Evolutionary conservation across 2,329 filamentous ascomycete genomes (phyloP).

Genomic region (Zymoseptoria tritici): DNA sequence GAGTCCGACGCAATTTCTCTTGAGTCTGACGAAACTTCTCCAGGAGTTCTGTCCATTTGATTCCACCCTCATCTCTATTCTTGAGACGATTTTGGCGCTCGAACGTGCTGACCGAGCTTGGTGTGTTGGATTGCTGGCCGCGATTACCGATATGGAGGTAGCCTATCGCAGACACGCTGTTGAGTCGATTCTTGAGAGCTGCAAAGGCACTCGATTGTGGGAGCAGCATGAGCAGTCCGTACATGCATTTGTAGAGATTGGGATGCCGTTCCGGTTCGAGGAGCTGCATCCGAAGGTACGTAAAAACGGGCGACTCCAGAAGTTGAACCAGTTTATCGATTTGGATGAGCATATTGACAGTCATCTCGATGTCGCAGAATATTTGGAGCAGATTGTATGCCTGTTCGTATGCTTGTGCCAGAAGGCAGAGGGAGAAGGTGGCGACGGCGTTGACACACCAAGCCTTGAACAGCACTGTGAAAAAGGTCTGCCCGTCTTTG

Average conservation of each 20-base stretch:
- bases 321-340: constrained; percentile 97
- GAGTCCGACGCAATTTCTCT: constrained; percentile 68
- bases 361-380: constrained; percentile 98
- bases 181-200: constrained; percentile 89
- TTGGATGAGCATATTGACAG: constrained; percentile 95
- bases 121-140: constrained; percentile 24
- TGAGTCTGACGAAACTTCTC: constrained; percentile 93
- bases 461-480: constrained; percentile 86
- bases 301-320: constrained; percentile 94
- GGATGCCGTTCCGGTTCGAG: constrained; percentile 93
- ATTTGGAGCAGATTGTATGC: constrained; percentile 94
- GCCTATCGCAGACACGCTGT: constrained; percentile 94
- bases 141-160: constrained; percentile 66
- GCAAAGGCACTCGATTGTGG: constrained; percentile 96
- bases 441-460: constrained; percentile 99
- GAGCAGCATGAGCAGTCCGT: constrained; percentile 94
- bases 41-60: constrained; percentile 85
- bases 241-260: constrained; percentile 83
- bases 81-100: constrained; percentile 64
- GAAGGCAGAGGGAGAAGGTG: constrained; percentile 88
- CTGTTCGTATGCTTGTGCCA: constrained; percentile 96
- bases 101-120: constrained; percentile 35
- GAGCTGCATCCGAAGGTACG: constrained; percentile 88
- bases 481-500: constrained; percentile 90
- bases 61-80: constrained; percentile 58